A percentile compares a stretch with the other conserved stretches of the same genome.
Evolutionary conservation across 1,284 basidiomycete species (phyloP).

Genomic region (Ganoderma sinense): DNA sequence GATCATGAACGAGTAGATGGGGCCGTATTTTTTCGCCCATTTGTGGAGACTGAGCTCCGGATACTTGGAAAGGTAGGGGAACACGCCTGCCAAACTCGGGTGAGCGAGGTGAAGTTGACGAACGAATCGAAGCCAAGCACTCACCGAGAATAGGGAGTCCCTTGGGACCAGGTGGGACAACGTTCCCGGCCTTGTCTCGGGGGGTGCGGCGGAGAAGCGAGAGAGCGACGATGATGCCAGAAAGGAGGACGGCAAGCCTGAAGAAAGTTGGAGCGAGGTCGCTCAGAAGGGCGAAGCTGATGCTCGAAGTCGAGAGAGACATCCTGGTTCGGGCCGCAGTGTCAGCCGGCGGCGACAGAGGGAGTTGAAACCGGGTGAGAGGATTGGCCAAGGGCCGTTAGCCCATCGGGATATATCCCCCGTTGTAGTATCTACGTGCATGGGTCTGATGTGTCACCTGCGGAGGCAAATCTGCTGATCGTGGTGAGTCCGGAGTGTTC

Average conservation of each 20-base stretch:
- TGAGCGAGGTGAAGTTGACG: background rate
- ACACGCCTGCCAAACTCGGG: background rate
- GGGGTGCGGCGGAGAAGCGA: background rate
- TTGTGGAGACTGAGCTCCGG: constrained; percentile 45
- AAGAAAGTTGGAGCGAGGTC: background rate
- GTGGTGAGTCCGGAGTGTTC: too few relatives aligned
- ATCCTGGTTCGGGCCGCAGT: too few relatives aligned
- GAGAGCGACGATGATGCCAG: background rate
- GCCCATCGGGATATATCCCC: too few relatives aligned
- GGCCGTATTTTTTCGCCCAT: constrained; percentile 49
- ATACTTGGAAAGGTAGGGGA: constrained; percentile 43
- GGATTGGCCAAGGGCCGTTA: background rate
- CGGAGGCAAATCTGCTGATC: too few relatives aligned
- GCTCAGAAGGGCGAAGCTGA: background rate
- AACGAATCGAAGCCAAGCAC: background rate
- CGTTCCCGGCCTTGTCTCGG: background rate
- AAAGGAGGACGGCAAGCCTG: background rate
- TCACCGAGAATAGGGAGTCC: background rate
- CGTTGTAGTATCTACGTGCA: too few relatives aligned
- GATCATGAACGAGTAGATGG: constrained; percentile 49
- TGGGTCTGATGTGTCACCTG: too few relatives aligned
- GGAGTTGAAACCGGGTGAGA: background rate
- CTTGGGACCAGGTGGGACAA: background rate
- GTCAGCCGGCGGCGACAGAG: background rate
- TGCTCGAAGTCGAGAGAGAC: background rate